phyloP scores from a whole-genome alignment of 345 rosid genomes.

The Lumnitzera littorea region DNA sequence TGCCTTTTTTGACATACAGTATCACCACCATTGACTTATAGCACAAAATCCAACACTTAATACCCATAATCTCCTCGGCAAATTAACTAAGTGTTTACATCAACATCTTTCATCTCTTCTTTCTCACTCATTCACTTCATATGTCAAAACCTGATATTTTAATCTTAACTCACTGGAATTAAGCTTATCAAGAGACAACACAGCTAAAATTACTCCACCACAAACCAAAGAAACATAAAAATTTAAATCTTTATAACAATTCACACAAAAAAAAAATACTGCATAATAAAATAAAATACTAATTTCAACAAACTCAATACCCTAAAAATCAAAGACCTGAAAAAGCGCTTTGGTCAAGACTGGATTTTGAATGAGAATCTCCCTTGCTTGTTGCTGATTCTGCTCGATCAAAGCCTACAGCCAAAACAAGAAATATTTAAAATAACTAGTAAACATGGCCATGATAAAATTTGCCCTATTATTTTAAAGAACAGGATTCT shows the following conservation, averaged over 20 bases:
- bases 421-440: not conserved
- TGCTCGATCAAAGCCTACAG: conserved; percentile 76
- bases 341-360: conserved; percentile 84
- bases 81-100: no score
- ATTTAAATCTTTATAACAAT: not conserved
- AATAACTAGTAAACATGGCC: not conserved
- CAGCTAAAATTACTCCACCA: no score
- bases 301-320: not conserved
- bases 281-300: not conserved
- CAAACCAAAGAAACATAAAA: no score
- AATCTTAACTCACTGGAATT: no score
- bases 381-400: conserved; percentile 83
- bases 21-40: no score
- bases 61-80: no score
- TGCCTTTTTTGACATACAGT: no score
- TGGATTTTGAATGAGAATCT: conserved; percentile 79
- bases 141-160: no score
- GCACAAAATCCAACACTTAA: no score
- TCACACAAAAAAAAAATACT: not conserved
- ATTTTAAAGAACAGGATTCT: not conserved
- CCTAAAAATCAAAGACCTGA: conserved; percentile 42
- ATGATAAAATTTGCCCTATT: not conserved
- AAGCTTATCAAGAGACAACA: no score
- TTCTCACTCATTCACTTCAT: no score
- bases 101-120: no score